phyloP scores from a whole-genome alignment of 495 filamentous ascomycete species.

The Podospora tetraspora region DNA sequence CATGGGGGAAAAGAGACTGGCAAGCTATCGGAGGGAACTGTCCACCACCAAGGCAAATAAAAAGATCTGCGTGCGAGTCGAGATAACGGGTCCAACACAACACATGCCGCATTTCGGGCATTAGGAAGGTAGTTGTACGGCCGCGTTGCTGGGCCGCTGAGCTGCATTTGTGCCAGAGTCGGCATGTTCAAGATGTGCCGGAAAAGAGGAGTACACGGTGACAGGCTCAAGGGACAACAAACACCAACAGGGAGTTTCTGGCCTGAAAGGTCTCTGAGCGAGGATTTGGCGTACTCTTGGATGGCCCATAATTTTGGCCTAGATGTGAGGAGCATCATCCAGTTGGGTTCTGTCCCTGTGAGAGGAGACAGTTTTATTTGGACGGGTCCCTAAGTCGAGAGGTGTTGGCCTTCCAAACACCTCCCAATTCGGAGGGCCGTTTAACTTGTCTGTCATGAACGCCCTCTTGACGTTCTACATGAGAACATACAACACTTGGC shows the following conservation, averaged over 20 bases:
- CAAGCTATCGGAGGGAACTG: not conserved
- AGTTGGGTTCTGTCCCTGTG: not conserved
- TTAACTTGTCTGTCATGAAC: not conserved
- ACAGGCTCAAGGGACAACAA: not conserved
- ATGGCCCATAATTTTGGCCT: not conserved
- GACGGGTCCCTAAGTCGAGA: not conserved
- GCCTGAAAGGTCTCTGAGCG: too few relatives aligned
- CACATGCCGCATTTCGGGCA: not conserved
- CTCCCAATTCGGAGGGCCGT: not conserved
- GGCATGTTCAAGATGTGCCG: too few relatives aligned
- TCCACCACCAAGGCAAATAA: not conserved
- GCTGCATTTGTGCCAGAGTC: not conserved
- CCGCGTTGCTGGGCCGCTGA: not conserved
- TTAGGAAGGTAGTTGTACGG: not conserved
- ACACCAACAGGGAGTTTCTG: not conserved
- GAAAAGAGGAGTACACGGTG: too few relatives aligned
- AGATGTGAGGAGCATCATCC: not conserved
- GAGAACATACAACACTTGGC: not conserved
- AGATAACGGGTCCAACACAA: not conserved
- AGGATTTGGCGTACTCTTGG: not conserved
- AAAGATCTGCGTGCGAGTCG: not conserved
- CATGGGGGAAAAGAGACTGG: not conserved
- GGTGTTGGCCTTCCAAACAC: too few relatives aligned
- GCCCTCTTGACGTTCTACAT: not conserved
- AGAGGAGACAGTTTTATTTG: not conserved